Evolutionary conservation across 1,284 basidiomycete genomes (phyloP), one percentile per base, ranked within the genome.

Genomic region (Phaffia rhodozyma): DNA sequence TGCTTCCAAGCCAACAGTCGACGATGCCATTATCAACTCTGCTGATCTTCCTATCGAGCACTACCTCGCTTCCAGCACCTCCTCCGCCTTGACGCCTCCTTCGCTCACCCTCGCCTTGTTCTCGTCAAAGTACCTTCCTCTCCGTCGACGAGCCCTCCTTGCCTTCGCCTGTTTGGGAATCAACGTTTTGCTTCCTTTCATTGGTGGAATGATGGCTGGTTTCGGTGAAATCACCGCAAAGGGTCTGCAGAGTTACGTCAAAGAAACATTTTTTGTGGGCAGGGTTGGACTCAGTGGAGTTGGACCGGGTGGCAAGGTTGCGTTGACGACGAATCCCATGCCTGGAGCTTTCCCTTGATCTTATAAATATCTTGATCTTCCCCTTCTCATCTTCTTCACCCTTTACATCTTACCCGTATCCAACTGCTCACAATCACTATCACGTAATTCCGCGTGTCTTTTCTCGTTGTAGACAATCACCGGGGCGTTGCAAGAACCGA

Each of bases 151-250:
- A 16, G 23, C 58, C 58, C 59, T 65, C 21, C 63, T 65, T 47
- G 63, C 58, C 11, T 55, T 65, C 27, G 63, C 63, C 25, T 65
- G 63, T 59, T 48, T 65, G 54, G 58, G 58, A 18, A 59, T 65
- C 63, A 65, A 65, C 63, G 54, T 65, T 54, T 20, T 65, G 18
- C 63, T 65, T 9, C 63, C 63, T 7, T 65, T 65, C 50, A 61
- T 65, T 47, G 63, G 63, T 27, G 63, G 63, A 11, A 65, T 65
- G 63, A 65, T 65, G 63, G 63, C 63, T 20, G 63, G 63, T 48
- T 65, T 60, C 34, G 63, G 63, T 27, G 63, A 65, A 43, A 59
- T 65, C n/a, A 59, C 63, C 0, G 63, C 63, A 21, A 65, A 65
- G 49, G n/a, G 48, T 21, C 16, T 65, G 3, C 58, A 60, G 59